Conservation (phyloP, 345 rosid species). For the Ceriops zippeliana region DNA sequence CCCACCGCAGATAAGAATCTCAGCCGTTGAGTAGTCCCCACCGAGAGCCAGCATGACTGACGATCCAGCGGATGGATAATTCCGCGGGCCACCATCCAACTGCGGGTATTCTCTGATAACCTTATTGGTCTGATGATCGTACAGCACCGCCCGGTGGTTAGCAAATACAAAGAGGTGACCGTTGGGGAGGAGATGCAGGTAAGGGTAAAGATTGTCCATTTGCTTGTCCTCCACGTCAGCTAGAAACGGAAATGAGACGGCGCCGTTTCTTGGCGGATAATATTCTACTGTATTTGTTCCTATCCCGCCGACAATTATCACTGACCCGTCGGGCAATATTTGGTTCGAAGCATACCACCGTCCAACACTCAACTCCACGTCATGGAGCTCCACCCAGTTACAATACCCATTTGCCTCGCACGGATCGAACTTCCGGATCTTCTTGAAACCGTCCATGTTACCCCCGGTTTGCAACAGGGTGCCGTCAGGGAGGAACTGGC, state of each 20-base stretch:
- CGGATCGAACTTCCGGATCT: slow-evolving; percentile 27
- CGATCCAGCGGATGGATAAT: slow-evolving; percentile 84
- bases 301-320: slow-evolving; percentile 70
- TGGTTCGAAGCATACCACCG: slow-evolving; percentile 86
- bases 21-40: slow-evolving; percentile 37
- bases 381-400: slow-evolving; percentile 28
- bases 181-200: slow-evolving; percentile 81
- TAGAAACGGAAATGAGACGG: slow-evolving; percentile 63
- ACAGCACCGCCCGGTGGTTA: slow-evolving; percentile 64
- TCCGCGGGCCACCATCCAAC: slow-evolving; percentile 75
- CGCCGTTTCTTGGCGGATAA: slow-evolving; percentile 41
- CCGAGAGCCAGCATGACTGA: slow-evolving; percentile 68
- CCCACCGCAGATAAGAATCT: slow-evolving; percentile 79
- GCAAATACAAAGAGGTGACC: slow-evolving; percentile 80
- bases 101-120: slow-evolving; percentile 57
- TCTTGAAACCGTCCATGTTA: slow-evolving; percentile 21
- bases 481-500: slow-evolving; percentile 31
- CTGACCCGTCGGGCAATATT: slow-evolving; percentile 69
- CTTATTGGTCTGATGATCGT: slow-evolving; percentile 45
- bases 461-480: slow-evolving; percentile 30
- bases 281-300: slow-evolving; percentile 39
- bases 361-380: slow-evolving; percentile 25
- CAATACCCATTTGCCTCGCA: slow-evolving; percentile 20
- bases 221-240: slow-evolving; percentile 62
- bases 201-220: slow-evolving; percentile 90